These are phyloP conservation scores for Diaporthe sp. DNA, from an alignment of 2,329 filamentous ascomycete genomes.

Conservation along the genomic window DNA sequence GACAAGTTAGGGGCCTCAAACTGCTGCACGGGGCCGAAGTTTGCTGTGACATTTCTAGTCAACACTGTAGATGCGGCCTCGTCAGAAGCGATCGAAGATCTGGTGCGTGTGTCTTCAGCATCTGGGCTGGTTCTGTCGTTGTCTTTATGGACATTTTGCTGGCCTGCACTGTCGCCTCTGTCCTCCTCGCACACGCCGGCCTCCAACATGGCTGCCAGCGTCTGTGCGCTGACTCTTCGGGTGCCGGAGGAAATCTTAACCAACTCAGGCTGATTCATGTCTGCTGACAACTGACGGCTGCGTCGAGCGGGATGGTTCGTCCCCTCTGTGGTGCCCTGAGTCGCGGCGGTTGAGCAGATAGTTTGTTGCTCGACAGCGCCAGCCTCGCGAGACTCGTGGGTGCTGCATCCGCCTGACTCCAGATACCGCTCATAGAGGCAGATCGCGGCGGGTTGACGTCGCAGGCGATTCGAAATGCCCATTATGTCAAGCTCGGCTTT, in stretches of 20 bases:
- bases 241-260: background rate
- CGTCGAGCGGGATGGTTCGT: background rate
- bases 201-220: background rate
- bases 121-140: too few relatives aligned
- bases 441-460: background rate
- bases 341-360: background rate
- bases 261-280: background rate
- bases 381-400: background rate
- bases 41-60: background rate
- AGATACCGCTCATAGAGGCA: background rate
- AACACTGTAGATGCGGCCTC: background rate
- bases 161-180: background rate
- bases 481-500: background rate
- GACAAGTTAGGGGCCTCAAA: background rate
- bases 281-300: background rate
- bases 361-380: background rate
- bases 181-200: background rate
- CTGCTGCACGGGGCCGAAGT: background rate
- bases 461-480: background rate
- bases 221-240: slow-evolving; percentile 1
- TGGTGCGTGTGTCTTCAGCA: background rate
- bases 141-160: background rate
- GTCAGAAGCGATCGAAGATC: background rate
- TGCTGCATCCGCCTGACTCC: slow-evolving; percentile 3
- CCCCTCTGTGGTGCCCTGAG: background rate